Conservation (phyloP, 495 filamentous ascomycete genomes). For the Astrocystis sublimbata region DNA sequence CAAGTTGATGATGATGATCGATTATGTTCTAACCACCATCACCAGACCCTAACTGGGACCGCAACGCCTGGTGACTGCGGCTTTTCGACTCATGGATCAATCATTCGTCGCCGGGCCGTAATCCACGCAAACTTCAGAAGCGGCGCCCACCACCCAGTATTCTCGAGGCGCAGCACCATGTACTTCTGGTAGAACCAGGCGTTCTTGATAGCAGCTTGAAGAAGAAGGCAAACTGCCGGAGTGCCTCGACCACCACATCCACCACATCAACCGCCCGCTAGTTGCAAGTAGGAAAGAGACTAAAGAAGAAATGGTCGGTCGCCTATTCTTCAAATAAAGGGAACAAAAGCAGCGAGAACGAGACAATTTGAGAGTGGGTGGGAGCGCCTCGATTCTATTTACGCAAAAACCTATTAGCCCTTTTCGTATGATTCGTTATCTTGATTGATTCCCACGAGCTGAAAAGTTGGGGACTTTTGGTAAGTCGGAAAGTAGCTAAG, state of each 20-base stretch:
- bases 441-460: no score
- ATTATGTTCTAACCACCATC: neutral
- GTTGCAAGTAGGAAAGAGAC: neutral
- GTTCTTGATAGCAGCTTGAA: neutral
- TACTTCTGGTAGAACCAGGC: conserved; percentile 1
- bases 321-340: neutral
- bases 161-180: conserved; percentile 6
- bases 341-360: neutral
- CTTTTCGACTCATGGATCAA: conserved; percentile 35
- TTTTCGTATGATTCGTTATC: neutral
- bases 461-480: no score
- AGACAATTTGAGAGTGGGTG: neutral
- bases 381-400: neutral
- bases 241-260: neutral
- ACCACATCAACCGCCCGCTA: neutral
- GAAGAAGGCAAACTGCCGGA: neutral
- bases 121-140: conserved; percentile 51
- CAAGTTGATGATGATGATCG: neutral
- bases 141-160: conserved; percentile 22
- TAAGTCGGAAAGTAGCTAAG: no score
- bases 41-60: conserved; percentile 75
- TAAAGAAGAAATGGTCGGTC: neutral
- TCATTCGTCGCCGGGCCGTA: conserved; percentile 31
- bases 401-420: neutral
- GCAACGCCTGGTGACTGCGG: conserved; percentile 68